Conservation (phyloP, 192 early-diverging fungal species). For the Jimgerdemannia flammicorona region DNA sequence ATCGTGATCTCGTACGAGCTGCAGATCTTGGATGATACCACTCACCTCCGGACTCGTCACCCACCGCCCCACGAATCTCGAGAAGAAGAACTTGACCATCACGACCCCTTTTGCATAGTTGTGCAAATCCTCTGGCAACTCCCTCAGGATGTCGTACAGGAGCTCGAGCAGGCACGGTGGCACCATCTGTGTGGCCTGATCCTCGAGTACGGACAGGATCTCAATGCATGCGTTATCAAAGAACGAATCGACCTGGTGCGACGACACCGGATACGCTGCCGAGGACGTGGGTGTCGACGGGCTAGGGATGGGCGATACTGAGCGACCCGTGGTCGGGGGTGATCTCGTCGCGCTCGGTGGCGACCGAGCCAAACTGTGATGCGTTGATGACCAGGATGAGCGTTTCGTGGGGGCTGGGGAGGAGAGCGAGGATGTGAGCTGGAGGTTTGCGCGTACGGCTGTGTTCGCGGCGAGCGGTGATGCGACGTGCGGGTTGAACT, state of each 20-base stretch:
- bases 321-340: background rate
- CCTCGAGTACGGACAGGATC: slow-evolving; percentile 24
- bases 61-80: slow-evolving; percentile 34
- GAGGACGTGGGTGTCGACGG: slow-evolving; percentile 10
- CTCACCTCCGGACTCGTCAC: slow-evolving; percentile 35
- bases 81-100: slow-evolving; percentile 37
- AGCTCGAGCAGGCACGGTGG: slow-evolving; percentile 30
- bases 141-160: slow-evolving; percentile 18
- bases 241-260: slow-evolving; percentile 23
- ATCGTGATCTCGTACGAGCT: too few species aligned
- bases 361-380: slow-evolving; percentile 19
- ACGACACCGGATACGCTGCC: background rate
- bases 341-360: slow-evolving; percentile 18
- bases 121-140: slow-evolving; percentile 16
- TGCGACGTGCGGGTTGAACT: slow-evolving; percentile 5
- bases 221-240: slow-evolving; percentile 29
- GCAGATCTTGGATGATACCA: too few species aligned
- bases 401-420: background rate
- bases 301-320: slow-evolving; percentile 9
- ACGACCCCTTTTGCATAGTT: slow-evolving; percentile 31
- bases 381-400: too few species aligned
- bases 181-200: slow-evolving; percentile 16
- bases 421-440: background rate
- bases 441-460: background rate
- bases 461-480: background rate